A percentile compares a stretch with the other conserved stretches of the same genome.
Conservation (phyloP, 1,284 basidiomycete species). For the Malassezia furfur region DNA sequence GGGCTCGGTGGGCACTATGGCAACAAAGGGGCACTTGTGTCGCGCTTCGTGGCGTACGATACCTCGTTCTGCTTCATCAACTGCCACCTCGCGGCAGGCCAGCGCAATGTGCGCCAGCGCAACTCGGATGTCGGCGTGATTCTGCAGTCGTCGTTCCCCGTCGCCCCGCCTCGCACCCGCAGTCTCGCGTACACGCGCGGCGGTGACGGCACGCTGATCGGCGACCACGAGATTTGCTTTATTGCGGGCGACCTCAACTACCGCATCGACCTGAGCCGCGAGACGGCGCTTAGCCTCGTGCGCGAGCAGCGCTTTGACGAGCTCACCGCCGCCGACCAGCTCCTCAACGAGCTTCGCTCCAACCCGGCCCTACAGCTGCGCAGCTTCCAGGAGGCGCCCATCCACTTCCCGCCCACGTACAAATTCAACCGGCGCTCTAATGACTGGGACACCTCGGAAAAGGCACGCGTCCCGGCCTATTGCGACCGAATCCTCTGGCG, state of each 20-base stretch:
- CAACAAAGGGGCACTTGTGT: conserved; percentile 91
- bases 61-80: conserved; percentile 74
- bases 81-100: conserved; percentile 89
- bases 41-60: conserved; percentile 80
- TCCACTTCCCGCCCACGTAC: conserved; percentile 66
- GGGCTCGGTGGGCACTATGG: conserved; percentile 87
- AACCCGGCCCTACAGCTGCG: conserved; percentile 80
- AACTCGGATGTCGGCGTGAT: conserved; percentile 71
- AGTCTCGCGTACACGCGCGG: conserved; percentile 64
- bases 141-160: conserved; percentile 27
- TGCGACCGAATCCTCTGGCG: conserved; percentile 81
- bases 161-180: conserved; percentile 45
- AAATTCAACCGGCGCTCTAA: conserved; percentile 72
- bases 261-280: conserved; percentile 80
- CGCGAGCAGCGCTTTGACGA: conserved; percentile 58
- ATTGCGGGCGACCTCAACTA: conserved; percentile 61
- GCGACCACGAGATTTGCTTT: conserved; percentile 89
- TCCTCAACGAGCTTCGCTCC: conserved; percentile 71
- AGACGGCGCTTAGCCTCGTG: conserved; percentile 65
- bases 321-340: conserved; percentile 73
- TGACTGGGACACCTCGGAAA: conserved; percentile 78
- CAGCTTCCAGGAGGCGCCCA: conserved; percentile 64
- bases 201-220: conserved; percentile 82
- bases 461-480: conserved; percentile 82
- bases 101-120: conserved; percentile 67